phyloP scores from a whole-genome alignment of 495 filamentous ascomycete species.

The Cenococcum geophilum region DNA sequence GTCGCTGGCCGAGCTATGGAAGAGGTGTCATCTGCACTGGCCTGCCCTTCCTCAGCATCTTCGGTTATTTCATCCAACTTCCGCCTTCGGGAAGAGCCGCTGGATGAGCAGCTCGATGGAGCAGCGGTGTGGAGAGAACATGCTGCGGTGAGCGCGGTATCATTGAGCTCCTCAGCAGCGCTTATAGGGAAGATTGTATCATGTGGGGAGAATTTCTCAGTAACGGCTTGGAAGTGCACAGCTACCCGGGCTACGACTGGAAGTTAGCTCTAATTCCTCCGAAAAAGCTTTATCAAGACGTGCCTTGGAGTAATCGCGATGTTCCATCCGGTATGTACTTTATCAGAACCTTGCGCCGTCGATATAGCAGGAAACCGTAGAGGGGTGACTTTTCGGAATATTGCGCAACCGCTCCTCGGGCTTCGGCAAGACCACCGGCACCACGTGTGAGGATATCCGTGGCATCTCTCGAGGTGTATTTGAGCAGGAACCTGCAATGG shows the following conservation, averaged over 20 bases:
- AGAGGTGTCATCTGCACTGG: slow-evolving; percentile 27
- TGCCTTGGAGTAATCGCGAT: slow-evolving; percentile 87
- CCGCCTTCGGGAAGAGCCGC: slow-evolving; percentile 62
- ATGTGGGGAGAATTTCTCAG: slow-evolving; percentile 80
- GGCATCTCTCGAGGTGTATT: slow-evolving; percentile 84
- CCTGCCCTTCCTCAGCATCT: slow-evolving; percentile 61
- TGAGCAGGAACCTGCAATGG: slow-evolving; percentile 75
- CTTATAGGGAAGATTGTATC: slow-evolving; percentile 74
- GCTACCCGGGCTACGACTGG: slow-evolving; percentile 65
- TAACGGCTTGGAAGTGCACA: slow-evolving; percentile 86
- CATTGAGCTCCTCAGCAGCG: slow-evolving; percentile 70
- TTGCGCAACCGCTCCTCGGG: slow-evolving; percentile 65
- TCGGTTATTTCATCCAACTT: slow-evolving; percentile 87
- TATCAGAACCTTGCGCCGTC: slow-evolving; percentile 82
- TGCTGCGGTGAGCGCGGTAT: slow-evolving; percentile 78
- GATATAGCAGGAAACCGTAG: slow-evolving; percentile 86
- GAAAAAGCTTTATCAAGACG: slow-evolving; percentile 21
- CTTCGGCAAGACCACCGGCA: slow-evolving; percentile 76
- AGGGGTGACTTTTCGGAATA: slow-evolving; percentile 81
- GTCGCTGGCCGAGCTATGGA: slow-evolving; percentile 16
- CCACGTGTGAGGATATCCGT: slow-evolving; percentile 73
- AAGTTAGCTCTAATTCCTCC: slow-evolving; percentile 1
- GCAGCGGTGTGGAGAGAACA: slow-evolving; percentile 88
- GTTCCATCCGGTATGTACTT: slow-evolving; percentile 88
- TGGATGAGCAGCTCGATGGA: slow-evolving; percentile 79